Evolutionary conservation across 768 basidiomycete genomes (phyloP), one percentile per base, ranked within the genome.

Genomic region (Termitomyces sp.): DNA sequence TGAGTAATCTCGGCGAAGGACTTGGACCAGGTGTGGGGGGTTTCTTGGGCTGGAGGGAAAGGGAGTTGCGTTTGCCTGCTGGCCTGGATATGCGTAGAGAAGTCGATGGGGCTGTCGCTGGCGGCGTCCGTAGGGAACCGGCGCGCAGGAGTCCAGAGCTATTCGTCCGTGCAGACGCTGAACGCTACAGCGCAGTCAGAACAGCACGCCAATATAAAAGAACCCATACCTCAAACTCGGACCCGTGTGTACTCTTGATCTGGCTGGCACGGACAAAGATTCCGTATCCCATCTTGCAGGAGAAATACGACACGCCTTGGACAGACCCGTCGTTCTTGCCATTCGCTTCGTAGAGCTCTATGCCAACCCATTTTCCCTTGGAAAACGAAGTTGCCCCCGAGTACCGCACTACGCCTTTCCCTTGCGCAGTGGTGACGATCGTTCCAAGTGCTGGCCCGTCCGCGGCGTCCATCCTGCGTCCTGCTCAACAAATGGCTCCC

Each of bases 321-420:
- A 99, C 89, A 1, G 84, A 81, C 1, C 97, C 97, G 62, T 98
- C 91, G 75, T 99, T 99, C 85, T 98, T 99, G 36, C 97, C 97
- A 42, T 82, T 87, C 7, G 83, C 71, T 63, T 88, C 86, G 53
- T 79, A 82, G 43, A 99, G 80, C 64, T 96, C 94, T 50, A 98
- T 84, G 10, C 97, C 97, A 47, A 97, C 80, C 96, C 96, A 99
- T 78, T 89, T 93, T 0, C 97, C 97, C 1, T 84, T 70, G 20
- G 91, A 82, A 68, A 98, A 98, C 2, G 80, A 77, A 0, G 96
- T 95, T 31, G 83, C 58, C 0, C 96, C 97, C 48, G 79, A 81
- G 77, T 94, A 99, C 22, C 94, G 81, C 43, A 98, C 88, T 43
- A 87, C 76, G 2, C 97, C 97, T 35, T 84, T 79, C 16, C 95